Percentiles rank a stretch among this genome's conserved stretches.
These are phyloP conservation scores for Carallia brachiata DNA, from an alignment of 345 rosid species.

Conservation along the genomic window DNA sequence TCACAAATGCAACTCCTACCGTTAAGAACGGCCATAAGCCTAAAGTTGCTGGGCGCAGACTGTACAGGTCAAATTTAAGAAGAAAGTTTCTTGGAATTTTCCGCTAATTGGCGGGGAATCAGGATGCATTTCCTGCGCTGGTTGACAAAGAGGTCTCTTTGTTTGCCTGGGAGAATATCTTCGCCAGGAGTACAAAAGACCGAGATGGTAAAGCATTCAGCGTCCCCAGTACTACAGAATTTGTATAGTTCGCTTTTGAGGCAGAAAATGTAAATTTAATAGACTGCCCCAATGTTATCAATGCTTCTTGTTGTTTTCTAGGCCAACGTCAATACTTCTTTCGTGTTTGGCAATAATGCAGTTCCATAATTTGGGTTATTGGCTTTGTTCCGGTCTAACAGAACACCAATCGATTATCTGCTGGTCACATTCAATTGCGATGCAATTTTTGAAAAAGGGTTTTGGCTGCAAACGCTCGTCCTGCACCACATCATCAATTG, in stretches of 20 bases:
- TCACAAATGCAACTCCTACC: neutral
- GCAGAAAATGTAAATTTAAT: conserved; percentile 32
- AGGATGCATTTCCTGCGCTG: neutral
- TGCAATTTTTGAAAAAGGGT: too few relatives aligned
- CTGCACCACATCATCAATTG: too few relatives aligned
- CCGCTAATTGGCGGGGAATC: neutral
- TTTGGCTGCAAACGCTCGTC: too few relatives aligned
- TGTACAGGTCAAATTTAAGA: conserved; percentile 26
- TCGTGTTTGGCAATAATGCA: too few relatives aligned
- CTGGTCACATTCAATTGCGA: too few relatives aligned
- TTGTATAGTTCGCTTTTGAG: conserved; percentile 25
- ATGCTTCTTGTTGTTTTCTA: too few relatives aligned
- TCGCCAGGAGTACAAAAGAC: neutral
- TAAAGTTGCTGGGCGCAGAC: neutral
- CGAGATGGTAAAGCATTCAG: conserved; percentile 13
- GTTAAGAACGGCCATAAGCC: neutral
- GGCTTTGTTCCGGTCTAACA: too few relatives aligned
- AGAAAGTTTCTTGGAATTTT: conserved; percentile 10
- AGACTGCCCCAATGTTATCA: conserved; percentile 1
- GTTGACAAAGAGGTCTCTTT: neutral
- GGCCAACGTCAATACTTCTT: too few relatives aligned
- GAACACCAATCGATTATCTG: too few relatives aligned
- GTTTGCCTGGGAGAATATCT: neutral
- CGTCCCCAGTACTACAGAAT: conserved; percentile 12
- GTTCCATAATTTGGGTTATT: too few relatives aligned